These are phyloP conservation scores for Globisporangium uncinulatum DNA, from an alignment of 352 stramenopile species.

Conservation along the genomic window DNA sequence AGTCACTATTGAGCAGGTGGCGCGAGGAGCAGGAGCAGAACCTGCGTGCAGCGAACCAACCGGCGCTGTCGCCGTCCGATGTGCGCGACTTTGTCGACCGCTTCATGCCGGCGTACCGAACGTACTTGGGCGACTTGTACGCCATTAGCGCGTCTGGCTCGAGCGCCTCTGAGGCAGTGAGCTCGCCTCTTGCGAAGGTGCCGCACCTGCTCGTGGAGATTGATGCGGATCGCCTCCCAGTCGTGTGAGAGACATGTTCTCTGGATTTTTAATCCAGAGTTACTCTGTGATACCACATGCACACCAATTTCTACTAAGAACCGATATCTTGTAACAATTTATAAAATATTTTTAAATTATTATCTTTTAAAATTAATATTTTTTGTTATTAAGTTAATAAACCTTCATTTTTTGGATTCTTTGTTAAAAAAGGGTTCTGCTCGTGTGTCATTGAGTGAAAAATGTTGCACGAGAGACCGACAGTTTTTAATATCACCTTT, in stretches of 20 bases:
- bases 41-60: conserved; percentile 49
- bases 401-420: no score
- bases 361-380: neutral
- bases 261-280: no score
- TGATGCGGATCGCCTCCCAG: conserved; percentile 29
- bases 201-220: conserved; percentile 65
- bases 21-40: conserved; percentile 73
- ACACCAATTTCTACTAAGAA: no score
- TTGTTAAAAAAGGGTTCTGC: no score
- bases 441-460: no score
- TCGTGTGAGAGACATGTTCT: no score
- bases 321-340: no score
- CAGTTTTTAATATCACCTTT: no score
- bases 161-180: neutral
- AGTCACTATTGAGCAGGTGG: conserved; percentile 34
- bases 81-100: conserved; percentile 84
- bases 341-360: no score
- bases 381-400: no score
- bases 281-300: no score
- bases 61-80: conserved; percentile 52
- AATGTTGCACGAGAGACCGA: no score
- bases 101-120: conserved; percentile 81
- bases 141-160: neutral
- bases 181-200: conserved; percentile 18
- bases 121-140: conserved; percentile 65